Base-by-base conservation (phyloP, 352 stramenopile species). In the Globisporangium iwayamae region DNA sequence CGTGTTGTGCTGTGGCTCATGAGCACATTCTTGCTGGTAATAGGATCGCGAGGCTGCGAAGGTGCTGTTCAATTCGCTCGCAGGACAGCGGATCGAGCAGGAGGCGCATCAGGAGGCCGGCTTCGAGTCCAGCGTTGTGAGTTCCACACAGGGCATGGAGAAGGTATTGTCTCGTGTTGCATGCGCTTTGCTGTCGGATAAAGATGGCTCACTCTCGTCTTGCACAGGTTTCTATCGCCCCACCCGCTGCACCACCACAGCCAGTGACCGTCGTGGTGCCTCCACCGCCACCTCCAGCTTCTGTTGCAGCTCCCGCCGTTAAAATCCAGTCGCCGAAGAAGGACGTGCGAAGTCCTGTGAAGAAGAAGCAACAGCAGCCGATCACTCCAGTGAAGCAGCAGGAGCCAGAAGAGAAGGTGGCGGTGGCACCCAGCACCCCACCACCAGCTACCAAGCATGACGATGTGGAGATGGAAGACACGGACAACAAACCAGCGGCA, bases 31-130 rank as follows among this genome's bases (percentile, higher is more conserved):
- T 57, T 57, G 30, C 8, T 57, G 9, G 22, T 8, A 56, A 14
- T 56, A 91, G 85, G 84, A 96, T 71, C 84, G 86, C 53, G 80
- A 96, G 56, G 85, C 76, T 56, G 79, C 82, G 16, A 76, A 73
- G 11, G 75, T 83, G 48, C 83, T 93, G 58, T 93, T 92, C 67
- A 84, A 83, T 65, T 93, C 87, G 34, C 60, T 87, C 45, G 78
- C 88, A 22, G 85, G 85, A 9, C 82, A 93, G 63, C 72, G 81
- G 34, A 76, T 83, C 41, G 72, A 85, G 53, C 71, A 84, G 57
- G 86, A 91, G 50, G 74, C 75, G 2, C 68, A 82, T 34, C 62
- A 68, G 20, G 75, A 88, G 62, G 73, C 56, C 14, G 66, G 72
- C 34, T 57, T 45, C 13, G 78, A 73, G 36, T 72, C 74, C 10